Evolutionary conservation across 352 stramenopile genomes (phyloP).

Genomic region (Nothophytophthora sp.): DNA sequence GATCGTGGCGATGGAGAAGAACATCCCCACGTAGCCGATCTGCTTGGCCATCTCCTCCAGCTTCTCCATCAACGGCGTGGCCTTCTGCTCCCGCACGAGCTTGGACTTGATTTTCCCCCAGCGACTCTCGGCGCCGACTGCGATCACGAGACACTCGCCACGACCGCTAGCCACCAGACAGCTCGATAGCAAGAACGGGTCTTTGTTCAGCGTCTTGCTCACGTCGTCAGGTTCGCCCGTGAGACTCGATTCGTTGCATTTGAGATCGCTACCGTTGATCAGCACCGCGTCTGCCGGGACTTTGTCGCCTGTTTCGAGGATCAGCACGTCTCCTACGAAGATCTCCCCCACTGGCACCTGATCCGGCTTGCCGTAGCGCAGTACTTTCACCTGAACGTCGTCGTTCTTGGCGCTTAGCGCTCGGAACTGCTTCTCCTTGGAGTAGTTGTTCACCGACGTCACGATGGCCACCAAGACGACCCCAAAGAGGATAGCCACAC

Average conservation of each 20-base stretch:
- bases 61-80: conserved; percentile 93
- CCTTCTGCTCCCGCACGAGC: conserved; percentile 85
- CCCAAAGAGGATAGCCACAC: conserved; percentile 92
- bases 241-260: conserved; percentile 95
- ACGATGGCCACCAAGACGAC: conserved; percentile 95
- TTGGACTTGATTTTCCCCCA: conserved; percentile 94
- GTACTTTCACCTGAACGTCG: conserved; percentile 85
- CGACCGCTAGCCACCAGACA: conserved; percentile 75
- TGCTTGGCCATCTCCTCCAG: conserved; percentile 91
- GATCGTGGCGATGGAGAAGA: conserved; percentile 88
- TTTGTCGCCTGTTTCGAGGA: conserved; percentile 93
- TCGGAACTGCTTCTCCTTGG: conserved; percentile 92
- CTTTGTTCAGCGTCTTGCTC: conserved; percentile 68
- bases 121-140: conserved; percentile 76
- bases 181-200: conserved; percentile 90
- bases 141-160: conserved; percentile 81
- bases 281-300: conserved; percentile 95
- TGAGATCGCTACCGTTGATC: conserved; percentile 92
- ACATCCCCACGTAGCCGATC: conserved; percentile 87
- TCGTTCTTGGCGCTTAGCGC: conserved; percentile 88
- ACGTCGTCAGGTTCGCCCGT: conserved; percentile 96
- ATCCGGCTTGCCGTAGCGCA: conserved; percentile 64
- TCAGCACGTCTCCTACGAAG: conserved; percentile 87
- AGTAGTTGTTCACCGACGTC: conserved; percentile 96
- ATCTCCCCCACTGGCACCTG: conserved; percentile 75